Evolutionary conservation across 116 monocot species (phyloP), one percentile per base, ranked within the genome.

Genomic region (Zostera marina): DNA sequence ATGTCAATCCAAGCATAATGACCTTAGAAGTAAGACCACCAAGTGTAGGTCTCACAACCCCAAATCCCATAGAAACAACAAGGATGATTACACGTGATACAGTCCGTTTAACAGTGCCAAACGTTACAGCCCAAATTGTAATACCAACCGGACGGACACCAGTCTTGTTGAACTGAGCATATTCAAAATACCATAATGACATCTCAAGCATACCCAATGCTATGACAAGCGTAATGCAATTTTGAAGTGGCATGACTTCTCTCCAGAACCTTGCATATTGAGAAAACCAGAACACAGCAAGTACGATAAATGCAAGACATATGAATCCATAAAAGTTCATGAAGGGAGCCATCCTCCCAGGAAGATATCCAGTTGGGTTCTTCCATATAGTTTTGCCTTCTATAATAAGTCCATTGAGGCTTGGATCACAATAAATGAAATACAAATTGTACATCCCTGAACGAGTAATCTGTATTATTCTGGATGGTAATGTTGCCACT

Each of bases 221-320:
- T 44, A 94, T 88, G 13, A 94, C 88, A 59, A 81, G 56, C 15
- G 93, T 88, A 21, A 94, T 79, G 68, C 77, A 79, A 52, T 94
- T 94, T 58, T 94, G 93, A 43, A 94, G 74, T 47, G 81, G 88
- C 49, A 92, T 66, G 17, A 92, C 79, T 53, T 94, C 87, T 52
- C 70, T 84, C 93, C 88, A 94, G 58, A 81, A 94, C 61, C 79
- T 94, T n/a, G 79, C 79, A 71, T 94, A 94, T 76, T 93, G 92
- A 66, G 73, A 87, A 65, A 93, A 93, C 92, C 92, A 93, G 62
- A 81, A 84, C 52, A 81, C 42, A 1, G 79, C 92, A 38, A 93
- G 80, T 73, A 84, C 44, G n/a, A 78, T 76, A 68, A 74, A 84
- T 12, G 79, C 88, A 66, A 94, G 79, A 42, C 81, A 88, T 74